These are phyloP conservation scores for Chloromonas sp. DNA, from an alignment of 163 green algal genomes.

Conservation along the genomic window DNA sequence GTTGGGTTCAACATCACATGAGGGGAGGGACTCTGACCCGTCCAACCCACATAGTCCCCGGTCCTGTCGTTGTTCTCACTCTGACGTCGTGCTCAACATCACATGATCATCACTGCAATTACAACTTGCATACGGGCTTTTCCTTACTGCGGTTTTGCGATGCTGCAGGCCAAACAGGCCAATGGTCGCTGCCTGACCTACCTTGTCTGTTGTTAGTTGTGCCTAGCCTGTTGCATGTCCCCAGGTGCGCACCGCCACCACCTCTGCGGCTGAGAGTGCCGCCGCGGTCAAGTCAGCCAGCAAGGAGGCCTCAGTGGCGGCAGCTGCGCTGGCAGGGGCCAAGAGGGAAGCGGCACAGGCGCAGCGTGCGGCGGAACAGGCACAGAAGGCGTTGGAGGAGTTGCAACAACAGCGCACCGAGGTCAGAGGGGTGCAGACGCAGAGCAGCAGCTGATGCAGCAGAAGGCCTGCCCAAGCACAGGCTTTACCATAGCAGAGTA, in stretches of 20 bases:
- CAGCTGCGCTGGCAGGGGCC: not conserved
- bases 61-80: too few relatives aligned
- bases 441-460: too few relatives aligned
- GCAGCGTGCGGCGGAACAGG: not conserved
- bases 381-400: not conserved
- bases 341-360: not conserved
- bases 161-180: too few relatives aligned
- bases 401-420: not conserved
- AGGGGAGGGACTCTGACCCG: not conserved
- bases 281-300: not conserved
- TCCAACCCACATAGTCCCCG: too few relatives aligned
- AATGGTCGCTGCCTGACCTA: not conserved
- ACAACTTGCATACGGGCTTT: too few relatives aligned
- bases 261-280: not conserved
- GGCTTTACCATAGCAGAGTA: too few relatives aligned
- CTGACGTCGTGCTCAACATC: not conserved
- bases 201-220: not conserved
- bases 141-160: too few relatives aligned
- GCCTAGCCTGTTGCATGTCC: not conserved
- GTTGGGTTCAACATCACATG: not conserved
- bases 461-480: too few relatives aligned
- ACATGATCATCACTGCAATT: not conserved
- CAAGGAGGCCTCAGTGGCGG: not conserved
- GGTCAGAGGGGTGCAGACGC: too few relatives aligned
- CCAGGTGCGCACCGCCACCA: not conserved